A percentile compares a stretch with the other conserved stretches of the same genome.
phyloP scores from a whole-genome alignment of 352 stramenopile genomes.

The Phytophthora crassamura region DNA sequence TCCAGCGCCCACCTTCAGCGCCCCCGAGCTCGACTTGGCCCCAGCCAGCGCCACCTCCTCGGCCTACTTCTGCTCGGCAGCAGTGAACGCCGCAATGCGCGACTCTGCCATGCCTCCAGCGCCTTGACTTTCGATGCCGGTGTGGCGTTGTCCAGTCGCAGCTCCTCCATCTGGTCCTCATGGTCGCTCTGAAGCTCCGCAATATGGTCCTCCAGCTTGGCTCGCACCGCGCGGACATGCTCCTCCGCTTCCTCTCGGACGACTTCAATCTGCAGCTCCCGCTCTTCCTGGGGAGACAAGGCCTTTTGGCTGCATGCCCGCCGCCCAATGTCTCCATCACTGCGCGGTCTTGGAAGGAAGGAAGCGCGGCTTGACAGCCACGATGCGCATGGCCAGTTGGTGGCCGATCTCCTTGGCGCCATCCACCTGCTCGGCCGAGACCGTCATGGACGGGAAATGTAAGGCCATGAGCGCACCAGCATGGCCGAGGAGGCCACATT shows the following conservation, averaged over 20 bases:
- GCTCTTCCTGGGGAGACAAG: constrained; percentile 38
- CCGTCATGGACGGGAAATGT: constrained; percentile 64
- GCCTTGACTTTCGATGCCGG: constrained; percentile 66
- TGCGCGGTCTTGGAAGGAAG: too few species aligned
- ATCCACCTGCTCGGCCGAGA: constrained; percentile 53
- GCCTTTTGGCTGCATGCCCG: too few species aligned
- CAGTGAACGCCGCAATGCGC: constrained; percentile 70
- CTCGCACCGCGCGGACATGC: constrained; percentile 61
- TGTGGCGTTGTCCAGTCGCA: constrained; percentile 66
- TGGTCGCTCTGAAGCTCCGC: constrained; percentile 55
- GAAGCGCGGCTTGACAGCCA: constrained; percentile 93
- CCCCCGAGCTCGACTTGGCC: constrained; percentile 70
- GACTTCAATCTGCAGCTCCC: constrained; percentile 58
- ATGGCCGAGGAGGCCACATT: constrained; percentile 78
- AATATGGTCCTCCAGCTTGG: constrained; percentile 76
- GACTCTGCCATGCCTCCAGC: constrained; percentile 62
- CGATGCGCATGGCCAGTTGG: constrained; percentile 98
- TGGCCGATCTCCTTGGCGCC: too few species aligned
- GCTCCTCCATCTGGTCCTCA: constrained; percentile 61
- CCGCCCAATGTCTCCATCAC: too few species aligned
- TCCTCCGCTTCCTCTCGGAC: constrained; percentile 68
- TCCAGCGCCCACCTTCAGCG: constrained; percentile 72
- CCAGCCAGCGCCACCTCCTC: constrained; percentile 66
- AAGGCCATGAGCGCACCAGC: constrained; percentile 92
- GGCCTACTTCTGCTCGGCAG: constrained; percentile 76